phyloP scores from a whole-genome alignment of 106 monocot genomes.

The Agapanthus africanus region DNA sequence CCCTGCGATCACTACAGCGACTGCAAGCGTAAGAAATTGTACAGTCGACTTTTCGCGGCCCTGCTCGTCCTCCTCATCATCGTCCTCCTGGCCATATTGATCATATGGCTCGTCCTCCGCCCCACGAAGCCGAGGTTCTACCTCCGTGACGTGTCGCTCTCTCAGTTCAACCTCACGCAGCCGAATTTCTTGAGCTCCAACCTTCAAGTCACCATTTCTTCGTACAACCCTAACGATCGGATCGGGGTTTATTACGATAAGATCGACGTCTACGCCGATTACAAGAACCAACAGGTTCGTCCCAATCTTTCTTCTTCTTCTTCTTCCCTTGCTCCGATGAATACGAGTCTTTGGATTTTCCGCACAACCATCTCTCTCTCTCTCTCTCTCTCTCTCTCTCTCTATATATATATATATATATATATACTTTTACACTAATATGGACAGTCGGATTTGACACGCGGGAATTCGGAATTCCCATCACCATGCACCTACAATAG shows the following conservation, averaged over 20 bases:
- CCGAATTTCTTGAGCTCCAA: not conserved
- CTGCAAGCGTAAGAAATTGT: not conserved
- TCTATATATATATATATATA: too few relatives aligned
- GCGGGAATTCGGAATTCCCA: too few relatives aligned
- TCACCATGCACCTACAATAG: too few relatives aligned
- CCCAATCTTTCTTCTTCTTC: too few relatives aligned
- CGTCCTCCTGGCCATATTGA: slow-evolving; percentile 4
- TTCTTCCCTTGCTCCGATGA: too few relatives aligned
- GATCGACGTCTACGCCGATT: slow-evolving; percentile 1
- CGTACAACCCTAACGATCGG: slow-evolving; percentile 5
- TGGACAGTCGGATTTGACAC: too few relatives aligned
- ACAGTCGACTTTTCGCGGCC: not conserved
- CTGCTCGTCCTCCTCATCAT: not conserved
- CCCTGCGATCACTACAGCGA: not conserved
- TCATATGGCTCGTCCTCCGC: slow-evolving; percentile 13
- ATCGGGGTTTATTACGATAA: slow-evolving; percentile 8
- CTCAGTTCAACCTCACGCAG: slow-evolving; percentile 5
- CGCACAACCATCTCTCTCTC: too few relatives aligned
- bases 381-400: too few relatives aligned
- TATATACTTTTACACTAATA: too few relatives aligned
- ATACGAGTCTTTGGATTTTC: too few relatives aligned
- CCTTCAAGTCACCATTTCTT: slow-evolving; percentile 9
- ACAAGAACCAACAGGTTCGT: slow-evolving; percentile 3
- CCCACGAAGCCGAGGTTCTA: slow-evolving; percentile 8
- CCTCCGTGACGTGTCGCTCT: slow-evolving; percentile 9